Conservation (phyloP, 2,329 filamentous ascomycete species). For the Aspergillus pseudoglaucus region DNA sequence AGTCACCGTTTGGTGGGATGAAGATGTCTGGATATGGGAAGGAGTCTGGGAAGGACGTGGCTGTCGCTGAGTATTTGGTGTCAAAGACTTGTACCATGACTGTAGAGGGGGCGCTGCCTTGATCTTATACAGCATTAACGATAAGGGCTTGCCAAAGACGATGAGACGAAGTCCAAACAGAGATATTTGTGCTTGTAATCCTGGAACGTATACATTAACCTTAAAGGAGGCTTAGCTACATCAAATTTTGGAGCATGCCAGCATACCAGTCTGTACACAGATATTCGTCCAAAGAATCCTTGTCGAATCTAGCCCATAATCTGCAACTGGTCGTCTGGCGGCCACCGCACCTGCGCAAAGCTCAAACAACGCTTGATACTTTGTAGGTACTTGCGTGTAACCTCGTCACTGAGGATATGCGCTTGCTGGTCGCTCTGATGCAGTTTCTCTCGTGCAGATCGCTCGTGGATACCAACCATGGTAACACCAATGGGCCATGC, state of each 20-base stretch:
- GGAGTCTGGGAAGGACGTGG: constrained; percentile 61
- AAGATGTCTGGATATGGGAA: constrained; percentile 64
- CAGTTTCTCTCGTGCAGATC: constrained; percentile 88
- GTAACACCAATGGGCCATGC: constrained; percentile 99
- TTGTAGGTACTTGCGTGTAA: constrained; percentile 90
- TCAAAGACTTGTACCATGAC: constrained; percentile 62
- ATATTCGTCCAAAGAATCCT: too few relatives aligned
- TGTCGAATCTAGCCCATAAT: constrained; percentile 67
- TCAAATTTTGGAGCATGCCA: too few relatives aligned
- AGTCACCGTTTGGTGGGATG: constrained; percentile 62
- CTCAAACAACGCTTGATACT: constrained; percentile 96
- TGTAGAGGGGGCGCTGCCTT: constrained; percentile 35
- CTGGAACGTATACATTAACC: too few relatives aligned
- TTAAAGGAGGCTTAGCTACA: too few relatives aligned
- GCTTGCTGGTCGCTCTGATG: constrained; percentile 73
- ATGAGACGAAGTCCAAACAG: too few relatives aligned
- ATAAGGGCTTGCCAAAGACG: too few relatives aligned
- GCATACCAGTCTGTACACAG: too few relatives aligned
- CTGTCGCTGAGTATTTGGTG: constrained; percentile 56
- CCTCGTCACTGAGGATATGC: constrained; percentile 95
- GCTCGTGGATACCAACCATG: constrained; percentile 99
- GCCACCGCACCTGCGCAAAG: constrained; percentile 95
- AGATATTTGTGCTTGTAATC: too few relatives aligned
- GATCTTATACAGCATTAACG: too few relatives aligned
- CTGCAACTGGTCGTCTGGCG: constrained; percentile 83